Percentiles rank a stretch among this genome's conserved stretches.
phyloP scores from a whole-genome alignment of 352 stramenopile species.

The Globisporangium sylvaticum region DNA sequence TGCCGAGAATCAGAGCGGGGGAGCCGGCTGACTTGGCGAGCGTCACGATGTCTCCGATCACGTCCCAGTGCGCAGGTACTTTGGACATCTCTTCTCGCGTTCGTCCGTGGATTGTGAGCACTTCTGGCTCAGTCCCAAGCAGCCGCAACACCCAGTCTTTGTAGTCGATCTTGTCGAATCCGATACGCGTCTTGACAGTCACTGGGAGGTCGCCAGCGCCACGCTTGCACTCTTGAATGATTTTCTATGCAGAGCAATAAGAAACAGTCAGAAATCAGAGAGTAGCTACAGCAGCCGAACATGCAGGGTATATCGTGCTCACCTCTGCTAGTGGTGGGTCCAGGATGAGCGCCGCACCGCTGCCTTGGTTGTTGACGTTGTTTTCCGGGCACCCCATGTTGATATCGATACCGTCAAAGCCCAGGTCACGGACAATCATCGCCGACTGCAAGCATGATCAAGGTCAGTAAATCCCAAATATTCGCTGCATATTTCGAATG shows the following conservation, averaged over 20 bases:
- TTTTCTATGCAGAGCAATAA: slow-evolving; percentile 23
- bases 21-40: slow-evolving; percentile 51
- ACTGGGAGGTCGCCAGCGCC: slow-evolving; percentile 61
- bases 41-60: slow-evolving; percentile 66
- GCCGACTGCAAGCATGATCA: slow-evolving; percentile 37
- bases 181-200: slow-evolving; percentile 78
- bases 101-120: slow-evolving; percentile 73
- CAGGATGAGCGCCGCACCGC: slow-evolving; percentile 62
- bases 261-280: not conserved
- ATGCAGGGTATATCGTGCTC: not conserved
- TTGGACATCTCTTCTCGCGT: slow-evolving; percentile 84
- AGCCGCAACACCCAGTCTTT: slow-evolving; percentile 69
- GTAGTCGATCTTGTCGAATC: slow-evolving; percentile 76
- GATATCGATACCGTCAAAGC: slow-evolving; percentile 85
- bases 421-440: slow-evolving; percentile 69
- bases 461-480: not conserved
- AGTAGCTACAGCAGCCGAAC: not conserved
- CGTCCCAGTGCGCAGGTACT: slow-evolving; percentile 76
- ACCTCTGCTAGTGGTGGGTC: slow-evolving; percentile 50
- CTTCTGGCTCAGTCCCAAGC: slow-evolving; percentile 62
- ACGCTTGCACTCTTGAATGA: slow-evolving; percentile 66
- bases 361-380: slow-evolving; percentile 79
- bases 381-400: slow-evolving; percentile 82
- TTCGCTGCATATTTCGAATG: not conserved
- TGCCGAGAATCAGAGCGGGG: slow-evolving; percentile 64